These are phyloP conservation scores for Fagus sylvatica DNA, from an alignment of 306 rosid species.

Conservation along the genomic window DNA sequence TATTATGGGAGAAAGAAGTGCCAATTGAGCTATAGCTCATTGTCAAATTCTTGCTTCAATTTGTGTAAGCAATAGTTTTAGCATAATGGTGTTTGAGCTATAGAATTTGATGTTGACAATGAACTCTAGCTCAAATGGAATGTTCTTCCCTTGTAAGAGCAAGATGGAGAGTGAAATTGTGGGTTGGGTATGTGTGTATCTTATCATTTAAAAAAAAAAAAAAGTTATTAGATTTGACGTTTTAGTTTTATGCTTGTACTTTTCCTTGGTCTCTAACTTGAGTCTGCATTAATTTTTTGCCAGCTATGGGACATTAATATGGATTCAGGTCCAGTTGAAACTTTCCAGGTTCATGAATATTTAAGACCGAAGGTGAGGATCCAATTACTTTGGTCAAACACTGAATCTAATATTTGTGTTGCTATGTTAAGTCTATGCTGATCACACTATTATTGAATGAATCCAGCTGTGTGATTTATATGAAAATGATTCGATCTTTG, in stretches of 20 bases:
- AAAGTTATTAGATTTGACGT: neutral
- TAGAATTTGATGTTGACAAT: neutral
- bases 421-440: conserved; percentile 19
- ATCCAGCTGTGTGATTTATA: conserved; percentile 93
- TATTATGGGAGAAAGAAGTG: too few species aligned
- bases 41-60: neutral
- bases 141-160: too few species aligned
- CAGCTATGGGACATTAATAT: conserved; percentile 99
- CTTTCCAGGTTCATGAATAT: conserved; percentile 94
- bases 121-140: too few species aligned
- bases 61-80: neutral
- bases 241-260: neutral
- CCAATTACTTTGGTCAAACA: conserved; percentile 5
- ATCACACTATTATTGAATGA: conserved; percentile 18
- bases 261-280: conserved; percentile 2
- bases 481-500: conserved; percentile 96
- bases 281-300: conserved; percentile 26
- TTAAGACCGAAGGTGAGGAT: conserved; percentile 92
- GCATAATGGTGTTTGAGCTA: neutral
- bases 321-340: conserved; percentile 97
- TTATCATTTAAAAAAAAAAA: too few species aligned
- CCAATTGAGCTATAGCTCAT: too few species aligned
- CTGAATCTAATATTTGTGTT: conserved; percentile 23
- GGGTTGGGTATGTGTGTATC: too few species aligned
- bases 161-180: too few species aligned